Evolutionary conservation across 805 yeast genomes (phyloP).

Genomic region (Jamesozyma jinghongensis): DNA sequence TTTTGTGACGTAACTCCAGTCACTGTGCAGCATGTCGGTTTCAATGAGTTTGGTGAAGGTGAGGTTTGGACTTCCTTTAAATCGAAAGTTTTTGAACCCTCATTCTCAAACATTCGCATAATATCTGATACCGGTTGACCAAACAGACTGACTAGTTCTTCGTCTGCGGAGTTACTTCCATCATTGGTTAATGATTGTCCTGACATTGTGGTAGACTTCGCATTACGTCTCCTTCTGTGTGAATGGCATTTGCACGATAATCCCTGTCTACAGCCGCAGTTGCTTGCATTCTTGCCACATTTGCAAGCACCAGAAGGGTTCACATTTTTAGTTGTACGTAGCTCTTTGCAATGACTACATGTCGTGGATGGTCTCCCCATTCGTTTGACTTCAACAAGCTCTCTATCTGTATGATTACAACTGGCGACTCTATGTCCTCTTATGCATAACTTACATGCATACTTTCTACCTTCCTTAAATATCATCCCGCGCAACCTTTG

Average conservation of each 20-base stretch:
- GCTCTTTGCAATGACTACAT: constrained; percentile 76
- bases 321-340: constrained; percentile 53
- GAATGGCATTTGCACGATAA: constrained; percentile 10
- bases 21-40: no score
- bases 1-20: no score
- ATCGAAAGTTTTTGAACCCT: neutral
- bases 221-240: constrained; percentile 4
- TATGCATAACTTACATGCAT: constrained; percentile 93
- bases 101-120: neutral
- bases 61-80: no score
- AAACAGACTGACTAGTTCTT: neutral
- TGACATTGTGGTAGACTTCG: neutral
- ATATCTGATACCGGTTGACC: neutral
- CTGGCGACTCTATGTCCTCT: constrained; percentile 93
- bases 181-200: neutral
- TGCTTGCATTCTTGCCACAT: constrained; percentile 5
- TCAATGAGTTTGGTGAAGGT: no score
- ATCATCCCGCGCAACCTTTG: constrained; percentile 53
- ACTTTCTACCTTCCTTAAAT: constrained; percentile 79
- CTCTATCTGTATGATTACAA: constrained; percentile 85
- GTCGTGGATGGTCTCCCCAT: constrained; percentile 94
- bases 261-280: constrained; percentile 5
- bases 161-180: neutral
- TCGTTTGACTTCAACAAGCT: constrained; percentile 82
- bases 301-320: constrained; percentile 36